Percentiles rank a stretch among this genome's conserved stretches.
phyloP scores from a whole-genome alignment of 257 asterid genomes.

The Galeopsis tetrahit region DNA sequence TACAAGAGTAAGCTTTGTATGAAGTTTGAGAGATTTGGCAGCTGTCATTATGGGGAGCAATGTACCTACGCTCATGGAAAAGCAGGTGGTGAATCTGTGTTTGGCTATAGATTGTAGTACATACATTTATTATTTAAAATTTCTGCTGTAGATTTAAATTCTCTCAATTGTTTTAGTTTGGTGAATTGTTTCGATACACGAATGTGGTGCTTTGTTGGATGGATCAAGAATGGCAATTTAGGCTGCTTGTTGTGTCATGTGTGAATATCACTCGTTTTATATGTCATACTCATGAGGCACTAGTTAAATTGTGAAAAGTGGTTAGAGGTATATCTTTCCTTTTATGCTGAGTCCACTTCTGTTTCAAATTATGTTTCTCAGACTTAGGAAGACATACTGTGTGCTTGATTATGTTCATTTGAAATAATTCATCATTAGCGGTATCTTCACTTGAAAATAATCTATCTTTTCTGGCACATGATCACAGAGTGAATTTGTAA shows the following conservation, averaged over 20 bases:
- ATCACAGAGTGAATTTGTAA: neutral
- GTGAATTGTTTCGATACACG: neutral
- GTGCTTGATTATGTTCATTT: conserved; percentile 15
- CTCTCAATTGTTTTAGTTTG: neutral
- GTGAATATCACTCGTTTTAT: neutral
- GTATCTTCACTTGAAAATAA: neutral
- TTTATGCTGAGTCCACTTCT: neutral
- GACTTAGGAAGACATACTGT: conserved; percentile 6
- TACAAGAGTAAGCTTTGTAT: conserved; percentile 49
- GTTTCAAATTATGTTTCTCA: conserved; percentile 1
- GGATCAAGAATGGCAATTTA: conserved; percentile 5
- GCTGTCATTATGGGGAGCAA: conserved; percentile 43
- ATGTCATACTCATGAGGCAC: neutral
- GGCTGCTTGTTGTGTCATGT: neutral
- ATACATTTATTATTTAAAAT: neutral
- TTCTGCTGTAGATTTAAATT: conserved; percentile 5
- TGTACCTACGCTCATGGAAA: conserved; percentile 66
- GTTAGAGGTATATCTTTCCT: conserved; percentile 5
- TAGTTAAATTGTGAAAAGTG: neutral
- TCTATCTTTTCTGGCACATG: conserved; percentile 2
- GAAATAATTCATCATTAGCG: neutral
- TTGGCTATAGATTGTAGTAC: neutral
- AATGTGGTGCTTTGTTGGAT: conserved; percentile 9
- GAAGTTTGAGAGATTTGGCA: conserved; percentile 43
- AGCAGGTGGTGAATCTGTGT: conserved; percentile 38